phyloP scores from a whole-genome alignment of 208 protist species.

The Borovskyia barvae region DNA sequence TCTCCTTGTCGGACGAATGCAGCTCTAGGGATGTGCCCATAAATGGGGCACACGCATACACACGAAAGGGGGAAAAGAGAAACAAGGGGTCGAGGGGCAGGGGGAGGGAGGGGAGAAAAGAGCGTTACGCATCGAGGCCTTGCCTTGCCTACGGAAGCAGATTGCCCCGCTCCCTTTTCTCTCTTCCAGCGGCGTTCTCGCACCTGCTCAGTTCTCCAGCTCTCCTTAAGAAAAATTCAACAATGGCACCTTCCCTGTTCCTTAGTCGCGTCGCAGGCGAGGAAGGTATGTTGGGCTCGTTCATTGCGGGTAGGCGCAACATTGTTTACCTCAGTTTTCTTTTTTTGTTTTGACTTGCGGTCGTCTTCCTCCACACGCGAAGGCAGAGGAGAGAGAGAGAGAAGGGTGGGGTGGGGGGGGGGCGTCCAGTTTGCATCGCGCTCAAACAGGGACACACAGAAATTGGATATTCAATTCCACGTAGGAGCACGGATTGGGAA shows the following conservation, averaged over 20 bases:
- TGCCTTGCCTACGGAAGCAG: not conserved
- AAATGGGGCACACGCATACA: no score
- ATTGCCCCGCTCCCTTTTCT: not conserved
- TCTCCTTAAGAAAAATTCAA: no score
- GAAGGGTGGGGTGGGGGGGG: not conserved
- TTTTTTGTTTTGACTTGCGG: no score
- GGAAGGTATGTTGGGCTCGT: no score
- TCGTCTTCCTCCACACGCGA: no score
- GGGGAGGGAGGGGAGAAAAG: not conserved
- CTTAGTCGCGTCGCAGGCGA: no score
- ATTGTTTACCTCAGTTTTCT: no score
- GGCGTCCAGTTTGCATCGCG: no score
- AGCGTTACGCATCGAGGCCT: not conserved
- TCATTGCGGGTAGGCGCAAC: no score
- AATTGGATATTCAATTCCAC: slow-evolving; percentile 94
- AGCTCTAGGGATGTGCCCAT: no score
- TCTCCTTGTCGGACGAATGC: no score
- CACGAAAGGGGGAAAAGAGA: not conserved
- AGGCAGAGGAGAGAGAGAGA: slow-evolving; percentile 2
- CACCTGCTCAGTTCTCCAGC: not conserved
- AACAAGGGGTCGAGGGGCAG: not conserved
- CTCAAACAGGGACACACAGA: slow-evolving; percentile 35
- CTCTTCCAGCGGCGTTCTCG: not conserved
- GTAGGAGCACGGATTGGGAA: slow-evolving; percentile 90
- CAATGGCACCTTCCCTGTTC: no score